phyloP scores from a whole-genome alignment of 495 filamentous ascomycete species.

The Trichocladium uniseriatum region DNA sequence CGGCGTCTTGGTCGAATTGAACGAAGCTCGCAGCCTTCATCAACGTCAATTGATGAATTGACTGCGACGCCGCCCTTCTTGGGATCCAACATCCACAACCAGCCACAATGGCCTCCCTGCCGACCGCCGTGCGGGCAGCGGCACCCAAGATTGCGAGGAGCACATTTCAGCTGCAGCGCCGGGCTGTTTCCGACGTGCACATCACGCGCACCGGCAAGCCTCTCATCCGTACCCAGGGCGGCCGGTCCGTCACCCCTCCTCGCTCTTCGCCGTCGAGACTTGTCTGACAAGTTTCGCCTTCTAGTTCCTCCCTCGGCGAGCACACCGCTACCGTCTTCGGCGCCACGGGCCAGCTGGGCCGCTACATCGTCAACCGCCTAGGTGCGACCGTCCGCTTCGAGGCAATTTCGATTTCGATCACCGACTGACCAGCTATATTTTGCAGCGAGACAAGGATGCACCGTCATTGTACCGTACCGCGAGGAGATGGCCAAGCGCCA shows the following conservation, averaged over 20 bases:
- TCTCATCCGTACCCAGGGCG: constrained; percentile 70
- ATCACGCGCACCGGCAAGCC: constrained; percentile 85
- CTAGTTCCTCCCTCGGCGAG: constrained; percentile 45
- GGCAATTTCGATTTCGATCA: constrained; percentile 19
- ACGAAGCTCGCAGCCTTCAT: constrained; percentile 17
- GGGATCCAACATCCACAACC: constrained; percentile 19
- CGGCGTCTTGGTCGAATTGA: constrained; percentile 9
- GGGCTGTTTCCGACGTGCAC: constrained; percentile 63
- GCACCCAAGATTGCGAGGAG: constrained; percentile 21
- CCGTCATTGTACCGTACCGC: constrained; percentile 83
- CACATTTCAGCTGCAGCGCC: constrained; percentile 31
- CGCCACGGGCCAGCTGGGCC: constrained; percentile 89
- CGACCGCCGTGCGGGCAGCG: constrained; percentile 38
- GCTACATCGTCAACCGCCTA: constrained; percentile 94
- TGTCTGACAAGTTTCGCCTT: constrained; percentile 32
- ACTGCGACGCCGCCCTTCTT: constrained; percentile 25
- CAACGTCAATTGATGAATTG: constrained; percentile 33
- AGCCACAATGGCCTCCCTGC: constrained; percentile 41
- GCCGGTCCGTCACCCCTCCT: constrained; percentile 54
- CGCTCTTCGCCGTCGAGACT: constrained; percentile 59
- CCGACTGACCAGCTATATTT: constrained; percentile 18
- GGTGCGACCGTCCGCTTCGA: constrained; percentile 46
- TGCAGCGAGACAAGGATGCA: constrained; percentile 81
- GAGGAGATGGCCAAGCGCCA: constrained; percentile 98
- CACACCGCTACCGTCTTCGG: constrained; percentile 97